Evolutionary conservation across 306 rosid genomes (phyloP).

Genomic region (Fragaria ananassa): DNA sequence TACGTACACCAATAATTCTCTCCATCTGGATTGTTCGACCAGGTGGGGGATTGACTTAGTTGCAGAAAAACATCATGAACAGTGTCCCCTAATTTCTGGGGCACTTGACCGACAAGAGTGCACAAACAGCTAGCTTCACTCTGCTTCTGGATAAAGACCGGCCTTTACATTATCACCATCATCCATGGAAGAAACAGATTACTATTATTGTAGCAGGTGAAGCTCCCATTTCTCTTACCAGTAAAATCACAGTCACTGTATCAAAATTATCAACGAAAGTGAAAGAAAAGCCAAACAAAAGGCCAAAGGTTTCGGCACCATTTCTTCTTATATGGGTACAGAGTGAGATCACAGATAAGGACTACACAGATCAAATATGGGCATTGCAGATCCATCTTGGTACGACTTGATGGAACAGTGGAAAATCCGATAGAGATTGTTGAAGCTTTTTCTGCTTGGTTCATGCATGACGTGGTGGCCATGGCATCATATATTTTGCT

Average conservation of each 20-base stretch:
- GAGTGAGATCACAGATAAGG: constrained; percentile 25
- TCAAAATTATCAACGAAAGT: constrained; percentile 22
- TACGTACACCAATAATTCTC: constrained; percentile 17
- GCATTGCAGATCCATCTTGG: constrained; percentile 4
- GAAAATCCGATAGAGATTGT: constrained; percentile 32
- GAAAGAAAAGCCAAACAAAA: constrained; percentile 43
- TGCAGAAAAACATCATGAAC: constrained; percentile 28
- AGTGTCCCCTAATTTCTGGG: constrained; percentile 46
- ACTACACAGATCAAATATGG: constrained; percentile 17
- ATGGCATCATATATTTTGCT: constrained; percentile 39
- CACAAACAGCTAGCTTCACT: constrained; percentile 31
- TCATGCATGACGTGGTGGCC: constrained; percentile 68
- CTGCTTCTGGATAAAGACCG: constrained; percentile 33
- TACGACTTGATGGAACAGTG: not conserved
- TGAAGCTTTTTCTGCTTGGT: constrained; percentile 35
- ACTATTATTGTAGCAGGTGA: constrained; percentile 20
- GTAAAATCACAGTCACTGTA: constrained; percentile 21
- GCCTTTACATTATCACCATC: constrained; percentile 4
- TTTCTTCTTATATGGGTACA: constrained; percentile 19
- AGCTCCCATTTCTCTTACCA: constrained; percentile 28
- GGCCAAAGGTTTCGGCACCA: constrained; percentile 43
- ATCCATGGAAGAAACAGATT: not conserved
- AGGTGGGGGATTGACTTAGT: constrained; percentile 27
- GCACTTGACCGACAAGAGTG: constrained; percentile 59
- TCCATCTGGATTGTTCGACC: constrained; percentile 29